phyloP scores from a whole-genome alignment of 2,329 filamentous ascomycete species.

The Beauveria varroae region DNA sequence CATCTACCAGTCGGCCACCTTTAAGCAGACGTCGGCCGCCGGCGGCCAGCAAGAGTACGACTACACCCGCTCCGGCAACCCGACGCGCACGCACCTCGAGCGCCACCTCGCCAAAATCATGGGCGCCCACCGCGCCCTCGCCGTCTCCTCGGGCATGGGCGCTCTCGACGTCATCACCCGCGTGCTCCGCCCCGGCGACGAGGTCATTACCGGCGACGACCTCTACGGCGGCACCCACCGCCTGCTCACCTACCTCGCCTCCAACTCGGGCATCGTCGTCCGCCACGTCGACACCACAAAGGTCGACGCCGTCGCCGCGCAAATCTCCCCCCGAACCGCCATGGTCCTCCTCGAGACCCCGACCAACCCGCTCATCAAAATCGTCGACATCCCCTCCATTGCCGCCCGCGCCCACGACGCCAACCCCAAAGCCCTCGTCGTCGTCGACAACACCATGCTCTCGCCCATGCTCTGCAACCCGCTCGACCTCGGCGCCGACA shows the following conservation, averaged over 20 bases:
- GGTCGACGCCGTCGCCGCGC: slow-evolving; percentile 59
- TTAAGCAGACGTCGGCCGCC: slow-evolving; percentile 79
- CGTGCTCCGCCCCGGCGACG: slow-evolving; percentile 82
- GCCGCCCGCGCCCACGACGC: slow-evolving; percentile 66
- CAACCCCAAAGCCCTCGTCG: slow-evolving; percentile 73
- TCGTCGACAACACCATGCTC: slow-evolving; percentile 98
- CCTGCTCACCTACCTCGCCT: slow-evolving; percentile 82
- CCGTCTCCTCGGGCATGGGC: slow-evolving; percentile 95
- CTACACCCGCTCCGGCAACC: slow-evolving; percentile 96
- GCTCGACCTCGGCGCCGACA: slow-evolving; percentile 86
- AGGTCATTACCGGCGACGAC: slow-evolving; percentile 95
- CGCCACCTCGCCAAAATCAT: slow-evolving; percentile 98
- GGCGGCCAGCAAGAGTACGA: slow-evolving; percentile 87
- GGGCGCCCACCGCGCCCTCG: slow-evolving; percentile 84
- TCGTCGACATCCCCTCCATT: slow-evolving; percentile 83
- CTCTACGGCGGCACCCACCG: slow-evolving; percentile 94
- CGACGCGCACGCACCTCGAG: slow-evolving; percentile 91
- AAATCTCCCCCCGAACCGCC: slow-evolving; percentile 72
- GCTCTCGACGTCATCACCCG: slow-evolving; percentile 94
- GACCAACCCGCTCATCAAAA: slow-evolving; percentile 96
- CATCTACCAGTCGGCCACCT: slow-evolving; percentile 97
- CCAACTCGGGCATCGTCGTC: slow-evolving; percentile 84
- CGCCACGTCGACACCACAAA: slow-evolving; percentile 94
- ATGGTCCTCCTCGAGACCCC: slow-evolving; percentile 96
- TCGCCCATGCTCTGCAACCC: slow-evolving; percentile 92